These are phyloP conservation scores for Trichoderma virens DNA, from an alignment of 495 filamentous ascomycete genomes.

Conservation along the genomic window DNA sequence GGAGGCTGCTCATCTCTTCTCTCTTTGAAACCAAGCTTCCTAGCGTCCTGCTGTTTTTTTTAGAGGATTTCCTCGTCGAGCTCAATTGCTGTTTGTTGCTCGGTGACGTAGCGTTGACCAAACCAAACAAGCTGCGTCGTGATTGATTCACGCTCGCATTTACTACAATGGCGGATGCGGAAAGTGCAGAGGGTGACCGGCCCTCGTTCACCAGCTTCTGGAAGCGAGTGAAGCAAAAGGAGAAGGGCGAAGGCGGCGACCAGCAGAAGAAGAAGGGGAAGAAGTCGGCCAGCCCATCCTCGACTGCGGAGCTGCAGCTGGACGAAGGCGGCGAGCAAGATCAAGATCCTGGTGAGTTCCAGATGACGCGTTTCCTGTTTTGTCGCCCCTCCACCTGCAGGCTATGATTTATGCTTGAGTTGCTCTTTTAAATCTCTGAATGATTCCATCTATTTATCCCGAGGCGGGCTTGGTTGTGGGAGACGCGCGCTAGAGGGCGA, in stretches of 20 bases:
- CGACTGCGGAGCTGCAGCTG: background rate
- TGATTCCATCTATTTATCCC: background rate
- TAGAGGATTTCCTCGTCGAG: background rate
- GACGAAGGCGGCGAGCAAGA: background rate
- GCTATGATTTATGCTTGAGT: background rate
- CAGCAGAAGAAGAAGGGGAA: background rate
- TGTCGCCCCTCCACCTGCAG: background rate
- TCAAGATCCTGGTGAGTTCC: slow-evolving; percentile 1
- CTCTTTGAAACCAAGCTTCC: background rate
- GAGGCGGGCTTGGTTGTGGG: background rate
- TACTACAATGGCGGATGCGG: background rate
- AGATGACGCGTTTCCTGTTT: background rate
- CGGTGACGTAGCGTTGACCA: background rate
- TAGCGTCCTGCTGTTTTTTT: background rate
- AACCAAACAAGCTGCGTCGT: no score
- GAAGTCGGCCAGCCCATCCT: background rate
- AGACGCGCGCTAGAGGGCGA: no score
- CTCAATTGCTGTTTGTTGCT: background rate
- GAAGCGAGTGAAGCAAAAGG: slow-evolving; percentile 6
- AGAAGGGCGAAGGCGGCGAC: background rate
- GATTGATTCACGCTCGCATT: no score
- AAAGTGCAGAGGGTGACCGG: background rate
- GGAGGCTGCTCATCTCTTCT: no score
- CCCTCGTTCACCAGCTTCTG: slow-evolving; percentile 9
- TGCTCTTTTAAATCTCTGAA: background rate